Base-by-base conservation (phyloP, 2,329 filamentous ascomycete species). In the Pseudogymnoascus sp. region DNA sequence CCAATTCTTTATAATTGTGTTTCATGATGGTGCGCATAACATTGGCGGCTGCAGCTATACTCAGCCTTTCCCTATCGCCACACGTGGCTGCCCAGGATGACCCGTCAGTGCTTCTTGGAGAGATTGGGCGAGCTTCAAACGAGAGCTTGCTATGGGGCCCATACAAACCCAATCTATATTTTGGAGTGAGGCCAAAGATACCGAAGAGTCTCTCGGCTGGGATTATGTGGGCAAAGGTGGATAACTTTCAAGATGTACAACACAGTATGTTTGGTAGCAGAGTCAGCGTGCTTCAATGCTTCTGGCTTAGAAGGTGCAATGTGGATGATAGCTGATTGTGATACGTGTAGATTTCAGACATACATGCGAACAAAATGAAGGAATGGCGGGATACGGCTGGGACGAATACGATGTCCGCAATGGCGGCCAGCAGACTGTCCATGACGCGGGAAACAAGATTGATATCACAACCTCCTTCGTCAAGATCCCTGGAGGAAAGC, bases 351-450 rank as follows among this genome's bases (percentile, higher is more conserved):
- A 87, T 68, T 88, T 97, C 69, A 86, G 94, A 66, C 92, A 96
- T 74, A 97, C 94, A 0, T 99, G 94, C 76, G 94, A 97, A 74
- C 94, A 99, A 74, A 84, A 94, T 73, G 91, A 95, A 73, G 89
- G 89, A 66, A 96, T 99, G 82, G 88, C 85, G 57, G 93, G 93
- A 61, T 99, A 99, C 74, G 94, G 94, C 64, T 99, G 94, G 94
- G 92, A 97, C 70, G 90, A 96, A 73, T 99, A 95, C 74, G 94
- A 99, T 75, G 87, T 92, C 21, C 83, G 94, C 62, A 88, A 82
- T 62, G 94, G 94, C 64, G 94, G 94, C 61, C 81, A 89, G 21
- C 91, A 99, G 75, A 89, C 89, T 0, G 93, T 99, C 63, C 91
- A 95, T 71, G 94, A 99, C 73, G 86, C 87, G 60, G 88, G 84